Evolutionary conservation across 805 yeast species (phyloP).

Genomic region (Starmerella ratchasimensis): DNA sequence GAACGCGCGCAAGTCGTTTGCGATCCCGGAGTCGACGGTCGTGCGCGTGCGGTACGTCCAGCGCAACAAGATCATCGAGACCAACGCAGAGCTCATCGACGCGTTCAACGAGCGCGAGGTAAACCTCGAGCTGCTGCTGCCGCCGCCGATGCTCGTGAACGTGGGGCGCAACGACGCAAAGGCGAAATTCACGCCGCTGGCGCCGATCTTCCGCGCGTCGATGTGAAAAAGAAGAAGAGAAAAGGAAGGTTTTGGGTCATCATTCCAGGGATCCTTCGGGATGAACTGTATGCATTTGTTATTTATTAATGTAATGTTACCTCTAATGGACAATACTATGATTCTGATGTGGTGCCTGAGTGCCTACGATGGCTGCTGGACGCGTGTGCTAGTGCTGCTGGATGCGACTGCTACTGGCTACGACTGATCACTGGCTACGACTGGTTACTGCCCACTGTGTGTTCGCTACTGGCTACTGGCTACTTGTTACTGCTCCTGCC

Average conservation of each 20-base stretch:
- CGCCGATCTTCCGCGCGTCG: constrained; percentile 14
- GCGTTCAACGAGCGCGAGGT: constrained; percentile 32
- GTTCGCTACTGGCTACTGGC: too few species aligned
- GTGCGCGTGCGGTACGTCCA: constrained; percentile 28
- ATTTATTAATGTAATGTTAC: not conserved
- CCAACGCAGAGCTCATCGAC: constrained; percentile 36
- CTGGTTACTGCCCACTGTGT: too few species aligned
- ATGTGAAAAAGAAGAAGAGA: too few species aligned
- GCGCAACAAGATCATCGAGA: constrained; percentile 26
- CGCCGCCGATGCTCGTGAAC: constrained; percentile 21
- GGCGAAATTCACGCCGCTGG: constrained; percentile 13
- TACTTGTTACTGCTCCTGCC: too few species aligned
- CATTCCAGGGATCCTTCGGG: not conserved
- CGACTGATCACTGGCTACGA: too few species aligned
- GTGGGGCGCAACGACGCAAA: not conserved
- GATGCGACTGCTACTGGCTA: too few species aligned
- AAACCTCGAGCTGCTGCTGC: constrained; percentile 30
- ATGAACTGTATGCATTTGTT: not conserved
- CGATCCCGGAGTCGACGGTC: constrained; percentile 31
- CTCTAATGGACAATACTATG: too few species aligned
- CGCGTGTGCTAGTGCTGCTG: too few species aligned
- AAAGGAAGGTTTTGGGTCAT: not conserved
- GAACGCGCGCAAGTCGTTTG: constrained; percentile 62
- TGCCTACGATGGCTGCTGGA: too few species aligned
- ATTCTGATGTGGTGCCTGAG: too few species aligned